phyloP scores from a whole-genome alignment of 768 basidiomycete species.

The Gelatoporia subvermispora region DNA sequence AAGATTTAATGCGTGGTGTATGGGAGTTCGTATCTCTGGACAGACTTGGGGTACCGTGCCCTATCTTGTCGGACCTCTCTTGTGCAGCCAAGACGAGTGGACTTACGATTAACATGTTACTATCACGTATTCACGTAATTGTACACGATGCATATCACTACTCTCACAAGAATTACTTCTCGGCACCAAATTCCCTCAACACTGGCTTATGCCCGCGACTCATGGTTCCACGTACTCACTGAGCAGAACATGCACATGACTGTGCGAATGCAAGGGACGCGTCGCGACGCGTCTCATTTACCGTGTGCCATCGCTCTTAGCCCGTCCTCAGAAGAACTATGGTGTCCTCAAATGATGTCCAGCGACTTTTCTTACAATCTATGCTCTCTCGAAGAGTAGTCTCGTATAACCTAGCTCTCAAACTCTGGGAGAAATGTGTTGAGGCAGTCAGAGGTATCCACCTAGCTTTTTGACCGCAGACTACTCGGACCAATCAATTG shows the following conservation, averaged over 20 bases:
- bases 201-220: too few relatives aligned
- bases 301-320: neutral
- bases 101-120: neutral
- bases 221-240: too few relatives aligned
- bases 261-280: slow-evolving; percentile 12
- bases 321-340: slow-evolving; percentile 17
- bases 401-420: slow-evolving; percentile 57
- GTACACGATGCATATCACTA: too few relatives aligned
- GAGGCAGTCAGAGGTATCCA: slow-evolving; percentile 60
- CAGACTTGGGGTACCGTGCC: neutral
- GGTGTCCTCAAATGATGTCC: slow-evolving; percentile 57
- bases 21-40: neutral
- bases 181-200: too few relatives aligned
- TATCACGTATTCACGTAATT: neutral
- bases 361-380: slow-evolving; percentile 75
- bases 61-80: neutral
- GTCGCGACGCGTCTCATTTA: slow-evolving; percentile 16
- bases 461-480: neutral
- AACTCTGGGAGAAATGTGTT: slow-evolving; percentile 64
- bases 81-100: too few relatives aligned
- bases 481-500: neutral
- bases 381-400: slow-evolving; percentile 67
- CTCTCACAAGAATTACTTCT: too few relatives aligned
- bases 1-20: slow-evolving; percentile 44
- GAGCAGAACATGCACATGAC: neutral